Evolutionary conservation across 345 rosid species (phyloP).

Genomic region (Streptanthus diversifolius): DNA sequence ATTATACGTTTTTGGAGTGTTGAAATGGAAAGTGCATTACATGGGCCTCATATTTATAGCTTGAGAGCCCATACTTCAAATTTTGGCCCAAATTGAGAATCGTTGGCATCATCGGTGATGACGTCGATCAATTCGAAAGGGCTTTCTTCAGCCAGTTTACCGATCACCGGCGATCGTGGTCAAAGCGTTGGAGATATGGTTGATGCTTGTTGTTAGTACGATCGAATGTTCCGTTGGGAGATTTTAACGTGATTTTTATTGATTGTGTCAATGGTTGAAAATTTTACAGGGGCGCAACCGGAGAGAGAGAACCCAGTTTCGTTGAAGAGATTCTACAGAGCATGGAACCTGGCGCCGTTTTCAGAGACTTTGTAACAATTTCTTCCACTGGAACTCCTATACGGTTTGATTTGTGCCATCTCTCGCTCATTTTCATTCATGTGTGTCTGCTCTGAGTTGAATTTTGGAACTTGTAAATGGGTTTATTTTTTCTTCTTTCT

Average conservation of each 20-base stretch:
- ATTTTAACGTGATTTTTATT: neutral
- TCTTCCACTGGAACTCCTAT: no score
- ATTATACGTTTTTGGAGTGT: neutral
- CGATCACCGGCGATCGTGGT: slow-evolving; percentile 16
- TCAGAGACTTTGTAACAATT: slow-evolving; percentile 83
- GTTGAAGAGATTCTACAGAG: slow-evolving; percentile 78
- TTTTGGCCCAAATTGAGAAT: neutral
- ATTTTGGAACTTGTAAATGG: slow-evolving; percentile 48
- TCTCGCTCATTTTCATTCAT: neutral
- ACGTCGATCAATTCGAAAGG: slow-evolving; percentile 6
- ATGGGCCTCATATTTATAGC: neutral
- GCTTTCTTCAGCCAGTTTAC: neutral
- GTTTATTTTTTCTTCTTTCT: no score
- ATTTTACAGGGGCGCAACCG: slow-evolving; percentile 35
- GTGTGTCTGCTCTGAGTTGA: no score
- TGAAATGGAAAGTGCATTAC: neutral
- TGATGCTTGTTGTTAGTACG: slow-evolving; percentile 18
- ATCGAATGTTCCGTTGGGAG: neutral
- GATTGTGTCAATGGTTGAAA: neutral
- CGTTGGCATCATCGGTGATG: neutral
- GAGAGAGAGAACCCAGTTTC: slow-evolving; percentile 72
- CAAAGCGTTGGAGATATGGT: slow-evolving; percentile 27
- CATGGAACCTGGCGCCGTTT: slow-evolving; percentile 92
- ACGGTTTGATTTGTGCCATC: neutral
- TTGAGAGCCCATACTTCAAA: neutral